Conservation (phyloP, 805 yeast species). For the Deakozyma indianensis region DNA sequence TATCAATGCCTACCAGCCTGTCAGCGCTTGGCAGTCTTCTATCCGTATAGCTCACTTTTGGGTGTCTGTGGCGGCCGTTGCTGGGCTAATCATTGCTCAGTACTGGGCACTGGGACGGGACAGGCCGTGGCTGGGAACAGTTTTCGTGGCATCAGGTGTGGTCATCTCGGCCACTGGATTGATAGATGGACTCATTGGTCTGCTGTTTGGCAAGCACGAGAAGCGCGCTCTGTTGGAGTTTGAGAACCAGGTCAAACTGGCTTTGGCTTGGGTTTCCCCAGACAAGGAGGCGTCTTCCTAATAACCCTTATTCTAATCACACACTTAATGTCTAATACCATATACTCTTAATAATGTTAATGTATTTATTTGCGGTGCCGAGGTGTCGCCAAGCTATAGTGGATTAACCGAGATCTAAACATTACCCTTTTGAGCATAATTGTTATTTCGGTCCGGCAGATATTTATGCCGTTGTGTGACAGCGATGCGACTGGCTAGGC, state of each 20-base stretch:
- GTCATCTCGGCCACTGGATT: constrained; percentile 51
- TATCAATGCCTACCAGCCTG: constrained; percentile 34
- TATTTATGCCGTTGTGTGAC: too few species aligned
- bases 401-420: too few species aligned
- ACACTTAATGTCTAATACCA: not conserved
- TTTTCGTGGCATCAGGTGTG: constrained; percentile 44
- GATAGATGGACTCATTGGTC: constrained; percentile 64
- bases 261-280: constrained; percentile 5
- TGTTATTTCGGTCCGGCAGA: too few species aligned
- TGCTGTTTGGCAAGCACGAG: constrained; percentile 70
- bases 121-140: constrained; percentile 50
- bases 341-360: too few species aligned
- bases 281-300: not conserved
- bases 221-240: constrained; percentile 65
- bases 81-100: constrained; percentile 41
- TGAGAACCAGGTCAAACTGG: constrained; percentile 42
- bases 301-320: not conserved
- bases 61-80: constrained; percentile 33
- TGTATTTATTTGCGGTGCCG: too few species aligned
- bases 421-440: too few species aligned
- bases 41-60: constrained; percentile 59
- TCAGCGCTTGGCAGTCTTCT: constrained; percentile 41
- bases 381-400: too few species aligned
- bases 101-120: constrained; percentile 41
- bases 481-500: too few species aligned